These are phyloP conservation scores for Parmelia sp. DNA, from an alignment of 495 filamentous ascomycete species.

Conservation along the genomic window DNA sequence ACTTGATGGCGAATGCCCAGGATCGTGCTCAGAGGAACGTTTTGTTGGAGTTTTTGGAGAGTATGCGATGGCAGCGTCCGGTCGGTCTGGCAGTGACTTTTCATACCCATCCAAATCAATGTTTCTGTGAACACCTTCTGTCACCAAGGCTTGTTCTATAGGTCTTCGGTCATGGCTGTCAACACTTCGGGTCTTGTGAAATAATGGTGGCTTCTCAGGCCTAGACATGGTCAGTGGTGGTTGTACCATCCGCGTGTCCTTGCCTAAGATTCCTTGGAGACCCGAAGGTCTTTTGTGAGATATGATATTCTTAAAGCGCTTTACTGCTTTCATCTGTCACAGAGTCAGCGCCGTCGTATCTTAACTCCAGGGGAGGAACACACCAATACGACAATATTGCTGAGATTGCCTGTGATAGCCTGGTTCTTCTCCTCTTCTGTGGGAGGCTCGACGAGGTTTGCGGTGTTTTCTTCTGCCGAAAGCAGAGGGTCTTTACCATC, in stretches of 20 bases:
- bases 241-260: conserved; percentile 49
- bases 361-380: conserved; percentile 28
- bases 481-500: conserved; percentile 73
- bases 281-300: conserved; percentile 39
- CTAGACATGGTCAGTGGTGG: conserved; percentile 51
- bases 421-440: conserved; percentile 84
- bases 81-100: conserved; percentile 11
- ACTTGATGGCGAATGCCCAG: conserved; percentile 8
- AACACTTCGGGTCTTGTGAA: conserved; percentile 40
- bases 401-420: conserved; percentile 85
- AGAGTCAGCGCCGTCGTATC: conserved; percentile 4
- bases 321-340: conserved; percentile 80
- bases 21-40: conserved; percentile 20
- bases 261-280: conserved; percentile 53
- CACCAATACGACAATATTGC: conserved; percentile 77
- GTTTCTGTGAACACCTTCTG: conserved; percentile 43
- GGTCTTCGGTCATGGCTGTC: conserved; percentile 47
- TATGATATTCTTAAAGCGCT: conserved; percentile 68
- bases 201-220: conserved; percentile 33
- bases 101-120: conserved; percentile 18
- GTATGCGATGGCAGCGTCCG: conserved; percentile 20
- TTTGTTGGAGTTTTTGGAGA: conserved; percentile 21
- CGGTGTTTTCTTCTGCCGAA: conserved; percentile 77
- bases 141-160: conserved; percentile 43
- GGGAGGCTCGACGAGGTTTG: conserved; percentile 67